Evolutionary conservation across 768 basidiomycete species (phyloP).

Genomic region (Cystofilobasidium capitatum): DNA sequence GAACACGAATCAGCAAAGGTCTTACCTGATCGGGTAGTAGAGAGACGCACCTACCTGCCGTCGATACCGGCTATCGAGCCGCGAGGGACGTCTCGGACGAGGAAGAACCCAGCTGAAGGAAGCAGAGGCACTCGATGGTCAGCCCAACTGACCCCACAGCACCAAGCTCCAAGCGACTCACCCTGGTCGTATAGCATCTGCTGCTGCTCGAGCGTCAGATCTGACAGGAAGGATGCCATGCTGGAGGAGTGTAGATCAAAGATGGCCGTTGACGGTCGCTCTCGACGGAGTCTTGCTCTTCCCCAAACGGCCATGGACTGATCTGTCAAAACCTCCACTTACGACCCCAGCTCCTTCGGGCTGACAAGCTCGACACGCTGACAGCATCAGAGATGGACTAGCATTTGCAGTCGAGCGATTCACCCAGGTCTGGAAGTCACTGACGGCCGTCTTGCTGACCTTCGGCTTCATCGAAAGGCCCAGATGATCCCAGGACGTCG

Average conservation of each 20-base stretch:
- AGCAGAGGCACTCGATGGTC: neutral
- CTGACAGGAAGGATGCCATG: slow-evolving; percentile 12
- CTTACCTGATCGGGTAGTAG: neutral
- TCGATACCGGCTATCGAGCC: slow-evolving; percentile 20
- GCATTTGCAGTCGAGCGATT: no score
- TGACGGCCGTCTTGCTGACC: no score
- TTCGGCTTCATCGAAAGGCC: no score
- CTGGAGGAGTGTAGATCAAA: neutral
- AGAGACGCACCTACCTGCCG: slow-evolving; percentile 21
- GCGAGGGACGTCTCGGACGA: slow-evolving; percentile 13
- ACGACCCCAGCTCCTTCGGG: no score
- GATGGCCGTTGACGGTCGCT: no score
- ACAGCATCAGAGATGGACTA: no score
- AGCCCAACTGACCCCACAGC: neutral
- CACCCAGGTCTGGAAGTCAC: no score
- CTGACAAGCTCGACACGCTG: no score
- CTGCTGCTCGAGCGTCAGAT: slow-evolving; percentile 12
- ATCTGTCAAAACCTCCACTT: no score
- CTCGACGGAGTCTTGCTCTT: no score
- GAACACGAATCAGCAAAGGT: neutral
- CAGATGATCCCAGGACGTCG: no score
- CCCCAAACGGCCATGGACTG: no score
- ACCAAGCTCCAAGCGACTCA: neutral
- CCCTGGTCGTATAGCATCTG: slow-evolving; percentile 17
- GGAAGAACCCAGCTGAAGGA: slow-evolving; percentile 12